These are phyloP conservation scores for Tricladium varicosporioides DNA, from an alignment of 2,329 filamentous ascomycete species.

Conservation along the genomic window DNA sequence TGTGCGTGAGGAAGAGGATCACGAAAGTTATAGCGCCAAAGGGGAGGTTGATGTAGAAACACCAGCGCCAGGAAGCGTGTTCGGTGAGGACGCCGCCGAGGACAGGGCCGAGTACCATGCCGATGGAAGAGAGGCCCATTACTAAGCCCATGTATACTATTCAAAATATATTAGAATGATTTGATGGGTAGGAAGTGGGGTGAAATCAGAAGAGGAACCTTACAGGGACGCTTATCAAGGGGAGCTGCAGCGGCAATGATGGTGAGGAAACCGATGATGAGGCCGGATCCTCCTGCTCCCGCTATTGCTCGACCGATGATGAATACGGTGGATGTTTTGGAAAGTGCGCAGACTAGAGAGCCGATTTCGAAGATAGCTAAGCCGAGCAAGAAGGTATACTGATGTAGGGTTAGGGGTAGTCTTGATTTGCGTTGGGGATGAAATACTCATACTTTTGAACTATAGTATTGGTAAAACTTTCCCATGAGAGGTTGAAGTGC, in stretches of 20 bases:
- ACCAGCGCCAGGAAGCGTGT: slow-evolving; percentile 10
- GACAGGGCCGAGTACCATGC: slow-evolving; percentile 8
- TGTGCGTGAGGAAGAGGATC: slow-evolving; percentile 37
- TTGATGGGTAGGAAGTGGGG: background rate
- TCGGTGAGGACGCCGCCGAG: slow-evolving; percentile 13
- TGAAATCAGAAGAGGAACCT: background rate
- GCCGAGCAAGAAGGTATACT: slow-evolving; percentile 14
- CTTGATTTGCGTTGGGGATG: background rate
- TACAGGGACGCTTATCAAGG: slow-evolving; percentile 14
- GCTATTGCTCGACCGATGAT: slow-evolving; percentile 28
- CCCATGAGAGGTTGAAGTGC: slow-evolving; percentile 18
- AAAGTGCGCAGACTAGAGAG: slow-evolving; percentile 21
- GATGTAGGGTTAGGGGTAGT: background rate
- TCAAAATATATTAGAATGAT: background rate
- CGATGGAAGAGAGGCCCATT: slow-evolving; percentile 7
- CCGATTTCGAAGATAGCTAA: slow-evolving; percentile 28
- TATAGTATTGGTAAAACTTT: slow-evolving; percentile 18
- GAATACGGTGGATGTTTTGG: slow-evolving; percentile 23
- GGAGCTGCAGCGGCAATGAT: slow-evolving; percentile 21
- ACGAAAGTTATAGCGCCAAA: slow-evolving; percentile 35
- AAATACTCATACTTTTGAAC: slow-evolving; percentile 11
- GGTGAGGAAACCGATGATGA: slow-evolving; percentile 28
- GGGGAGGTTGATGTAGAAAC: slow-evolving; percentile 38
- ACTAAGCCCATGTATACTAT: slow-evolving; percentile 7
- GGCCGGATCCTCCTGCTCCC: slow-evolving; percentile 29